Evolutionary conservation across 495 filamentous ascomycete species (phyloP), one percentile per base, ranked within the genome.

Genomic region (Hyaloscypha variabilis): DNA sequence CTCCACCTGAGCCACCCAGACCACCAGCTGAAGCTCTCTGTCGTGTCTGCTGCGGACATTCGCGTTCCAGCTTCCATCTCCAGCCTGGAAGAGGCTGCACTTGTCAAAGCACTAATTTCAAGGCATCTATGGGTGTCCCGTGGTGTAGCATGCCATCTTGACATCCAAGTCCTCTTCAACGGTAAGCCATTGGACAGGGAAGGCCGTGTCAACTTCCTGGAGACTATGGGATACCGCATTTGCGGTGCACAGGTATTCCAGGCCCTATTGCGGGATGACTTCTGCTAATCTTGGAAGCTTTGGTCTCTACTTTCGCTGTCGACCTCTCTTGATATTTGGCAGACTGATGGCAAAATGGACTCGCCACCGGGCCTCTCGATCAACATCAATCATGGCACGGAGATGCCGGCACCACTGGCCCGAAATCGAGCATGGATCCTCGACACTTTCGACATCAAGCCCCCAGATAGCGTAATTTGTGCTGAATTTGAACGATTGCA

Each of bases 241-340:
- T 61, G 64, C 31, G 60, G 69, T 66, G 62, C 58, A 14, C 24
- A 65, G 25, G 70, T 72, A 66, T 39, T 66, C 59, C 0, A 17
- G 17, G 5, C 14, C 34, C 31, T 31, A 56, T 46, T 46, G 39
- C 39, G 14, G 4, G 2, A 19, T 46, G 11, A 21, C 26, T 25
- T 59, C 34, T 60, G 31, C 60, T 69, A 46, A 72, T 63, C 39
- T 31, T 8, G 23, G n/a, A 56, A 72, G 70, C 39, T 72, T 50
- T 72, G 70, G 70, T 31, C 58, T 53, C 58, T 56, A 11, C 56
- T 72, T 10, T 67, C 62, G 36, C 36, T 72, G 13, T 62, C 53
- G 14, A 19, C 60, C n/a, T 39, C 57, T 29, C 50, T 69, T 1
- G 55, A 64, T 2, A 54, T 65, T 6, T 17, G 51, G n/a, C 17